Evolutionary conservation across 768 basidiomycete species (phyloP), one percentile per base, ranked within the genome.

Genomic region (Boletus vinaceobasis): DNA sequence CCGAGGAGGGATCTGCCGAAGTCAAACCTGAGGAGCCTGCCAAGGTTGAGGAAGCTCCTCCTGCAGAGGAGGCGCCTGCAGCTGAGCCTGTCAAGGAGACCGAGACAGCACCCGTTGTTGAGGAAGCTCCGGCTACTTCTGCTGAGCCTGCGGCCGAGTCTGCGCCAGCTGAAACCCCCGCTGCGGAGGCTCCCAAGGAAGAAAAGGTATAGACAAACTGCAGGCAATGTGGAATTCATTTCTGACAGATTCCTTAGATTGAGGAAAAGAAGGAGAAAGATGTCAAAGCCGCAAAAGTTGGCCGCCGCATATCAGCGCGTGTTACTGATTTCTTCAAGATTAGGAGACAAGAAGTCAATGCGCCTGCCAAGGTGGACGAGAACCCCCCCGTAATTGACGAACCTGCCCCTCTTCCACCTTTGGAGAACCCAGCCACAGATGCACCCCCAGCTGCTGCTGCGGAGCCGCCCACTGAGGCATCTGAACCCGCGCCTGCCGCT

Each of bases 371-470:
- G 79, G 89, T 93, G 53, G 87, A 92, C 59, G 90, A 93, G 77
- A 79, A 90, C 70, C 90, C 93, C 37, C 92, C 93, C 60, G 85
- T 86, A 78, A 88, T 94, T 61, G 93, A 92, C 47, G 85, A 90
- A 74, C 90, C 89, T 46, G 64, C 80, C 31, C 87, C 87, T 11
- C 83, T 93, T 59, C 90, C 89, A 51, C 92, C 93, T 55, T 78
- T 95, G 60, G 90, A 92, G 76, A 81, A 88, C 70, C 86, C 89
- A 36, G 86, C 85, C 19, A 73, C 79, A 21, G 81, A 81, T 61
- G 65, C 75, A 15, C 61, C 75, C 27, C 61, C 72, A 5, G 53
- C 71, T 37, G 67, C 71, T 42, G 63, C 73, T 5, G 49, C 61
- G 11, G 79, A 76, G 63, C 65, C 70, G 14, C 67, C 65, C 6